Evolutionary conservation across 2,329 filamentous ascomycete species (phyloP).

Genomic region (Uncinocarpus reesii): DNA sequence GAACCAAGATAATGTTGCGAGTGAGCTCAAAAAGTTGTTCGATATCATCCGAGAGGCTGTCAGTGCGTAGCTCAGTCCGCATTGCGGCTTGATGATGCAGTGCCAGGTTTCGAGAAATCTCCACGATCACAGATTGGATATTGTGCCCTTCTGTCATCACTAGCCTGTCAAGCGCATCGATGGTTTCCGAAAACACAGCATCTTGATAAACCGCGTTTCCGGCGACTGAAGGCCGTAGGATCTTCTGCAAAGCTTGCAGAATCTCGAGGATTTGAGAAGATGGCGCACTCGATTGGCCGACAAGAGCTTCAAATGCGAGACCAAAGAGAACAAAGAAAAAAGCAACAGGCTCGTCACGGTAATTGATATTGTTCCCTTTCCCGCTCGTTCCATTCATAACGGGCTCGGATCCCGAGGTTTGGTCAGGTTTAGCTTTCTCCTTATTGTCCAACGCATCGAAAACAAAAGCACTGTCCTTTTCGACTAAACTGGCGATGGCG

Average conservation of each 20-base stretch:
- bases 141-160: constrained; percentile 82
- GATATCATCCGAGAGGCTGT: constrained; percentile 88
- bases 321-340: constrained; percentile 99
- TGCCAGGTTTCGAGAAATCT: constrained; percentile 83
- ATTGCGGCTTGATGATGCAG: constrained; percentile 84
- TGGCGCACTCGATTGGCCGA: constrained; percentile 61
- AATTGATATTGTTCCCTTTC: constrained; percentile 78
- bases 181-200: constrained; percentile 90
- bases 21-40: constrained; percentile 97
- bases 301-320: constrained; percentile 88
- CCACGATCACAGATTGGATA: constrained; percentile 84
- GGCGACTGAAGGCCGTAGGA: constrained; percentile 83
- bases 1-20: constrained; percentile 84
- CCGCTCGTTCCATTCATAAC: constrained; percentile 32
- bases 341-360: constrained; percentile 91
- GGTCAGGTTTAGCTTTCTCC: constrained; percentile 14
- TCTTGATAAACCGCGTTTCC: constrained; percentile 95
- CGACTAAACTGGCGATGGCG: constrained; percentile 91
- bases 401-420: constrained; percentile 9
- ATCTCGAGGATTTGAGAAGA: constrained; percentile 77
- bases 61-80: constrained; percentile 53
- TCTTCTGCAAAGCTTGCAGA: constrained; percentile 83
- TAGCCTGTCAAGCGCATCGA: constrained; percentile 86
- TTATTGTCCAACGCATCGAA: constrained; percentile 74
- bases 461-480: constrained; percentile 94